Evolutionary conservation across 352 stramenopile species (phyloP).

Genomic region (Globisporangium megalacanthum): DNA sequence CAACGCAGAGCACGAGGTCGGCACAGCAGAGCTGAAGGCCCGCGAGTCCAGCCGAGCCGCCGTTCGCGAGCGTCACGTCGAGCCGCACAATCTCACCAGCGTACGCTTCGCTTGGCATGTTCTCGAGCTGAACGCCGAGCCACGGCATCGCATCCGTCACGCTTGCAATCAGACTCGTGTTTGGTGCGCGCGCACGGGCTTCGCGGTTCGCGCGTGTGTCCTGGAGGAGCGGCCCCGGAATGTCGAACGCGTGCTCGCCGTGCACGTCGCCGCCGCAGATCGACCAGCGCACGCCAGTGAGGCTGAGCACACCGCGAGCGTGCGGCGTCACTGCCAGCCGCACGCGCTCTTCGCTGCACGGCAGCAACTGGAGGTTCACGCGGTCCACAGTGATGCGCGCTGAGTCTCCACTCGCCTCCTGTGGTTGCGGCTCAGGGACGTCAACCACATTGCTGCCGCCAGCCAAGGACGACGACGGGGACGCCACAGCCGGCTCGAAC

Average conservation of each 20-base stretch:
- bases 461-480: too few species aligned
- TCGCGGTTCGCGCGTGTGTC: slow-evolving; percentile 75
- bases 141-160: slow-evolving; percentile 74
- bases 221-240: slow-evolving; percentile 74
- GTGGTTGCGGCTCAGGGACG: slow-evolving; percentile 26
- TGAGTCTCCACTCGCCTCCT: not conserved
- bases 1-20: slow-evolving; percentile 53
- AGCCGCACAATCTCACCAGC: slow-evolving; percentile 61
- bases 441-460: slow-evolving; percentile 26
- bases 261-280: slow-evolving; percentile 79
- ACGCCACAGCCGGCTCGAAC: slow-evolving; percentile 28
- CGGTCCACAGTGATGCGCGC: slow-evolving; percentile 50
- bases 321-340: slow-evolving; percentile 60
- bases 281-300: slow-evolving; percentile 76
- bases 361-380: slow-evolving; percentile 72
- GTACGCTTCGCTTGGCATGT: slow-evolving; percentile 32
- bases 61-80: slow-evolving; percentile 50
- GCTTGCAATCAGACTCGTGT: slow-evolving; percentile 70
- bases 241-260: slow-evolving; percentile 76
- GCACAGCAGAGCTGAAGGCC: slow-evolving; percentile 62
- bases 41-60: slow-evolving; percentile 39
- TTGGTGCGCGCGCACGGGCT: slow-evolving; percentile 60
- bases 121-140: slow-evolving; percentile 66
- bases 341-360: slow-evolving; percentile 71
- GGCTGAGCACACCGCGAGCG: slow-evolving; percentile 45